Evolutionary conservation across 1,284 basidiomycete species (phyloP).

Genomic region (Vanrija pseudolonga): DNA sequence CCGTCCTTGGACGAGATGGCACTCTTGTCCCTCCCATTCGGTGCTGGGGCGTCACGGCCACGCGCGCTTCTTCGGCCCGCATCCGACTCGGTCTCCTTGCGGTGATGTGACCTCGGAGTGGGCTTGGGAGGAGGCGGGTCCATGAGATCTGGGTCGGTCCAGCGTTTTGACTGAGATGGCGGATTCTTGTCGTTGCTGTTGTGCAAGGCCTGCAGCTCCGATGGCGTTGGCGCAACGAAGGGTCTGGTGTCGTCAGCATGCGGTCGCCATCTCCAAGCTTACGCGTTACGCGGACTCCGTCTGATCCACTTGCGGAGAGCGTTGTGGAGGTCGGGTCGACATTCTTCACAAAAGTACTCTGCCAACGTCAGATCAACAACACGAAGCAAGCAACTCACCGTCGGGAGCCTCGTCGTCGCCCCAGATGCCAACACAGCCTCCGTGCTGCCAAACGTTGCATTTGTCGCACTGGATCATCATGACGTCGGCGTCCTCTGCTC

Average conservation of each 20-base stretch:
- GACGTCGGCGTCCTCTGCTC: slow-evolving; percentile 63
- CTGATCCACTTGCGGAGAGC: slow-evolving; percentile 66
- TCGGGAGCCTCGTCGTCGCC: slow-evolving; percentile 76
- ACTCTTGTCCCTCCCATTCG: slow-evolving; percentile 1
- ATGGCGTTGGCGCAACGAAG: slow-evolving; percentile 41
- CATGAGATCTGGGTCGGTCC: slow-evolving; percentile 26
- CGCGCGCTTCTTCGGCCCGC: neutral
- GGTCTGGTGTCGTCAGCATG: slow-evolving; percentile 18
- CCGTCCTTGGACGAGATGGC: slow-evolving; percentile 9
- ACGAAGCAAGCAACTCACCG: slow-evolving; percentile 54
- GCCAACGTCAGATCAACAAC: slow-evolving; percentile 5
- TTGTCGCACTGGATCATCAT: slow-evolving; percentile 96
- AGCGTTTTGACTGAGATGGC: slow-evolving; percentile 49
- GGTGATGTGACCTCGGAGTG: slow-evolving; percentile 30
- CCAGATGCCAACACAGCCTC: slow-evolving; percentile 90
- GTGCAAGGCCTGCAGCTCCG: slow-evolving; percentile 36
- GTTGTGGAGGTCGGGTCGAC: slow-evolving; percentile 78
- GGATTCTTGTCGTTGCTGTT: slow-evolving; percentile 31
- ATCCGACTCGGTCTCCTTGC: slow-evolving; percentile 21
- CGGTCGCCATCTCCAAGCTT: slow-evolving; percentile 7
- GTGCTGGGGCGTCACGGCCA: neutral
- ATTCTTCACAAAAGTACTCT: slow-evolving; percentile 86
- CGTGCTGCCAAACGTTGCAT: slow-evolving; percentile 98
- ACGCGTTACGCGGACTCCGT: slow-evolving; percentile 38
- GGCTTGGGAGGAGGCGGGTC: slow-evolving; percentile 21